Percentiles rank a stretch among this genome's conserved stretches.
Conservation (phyloP, 306 rosid species). For the Vicia villosa region DNA sequence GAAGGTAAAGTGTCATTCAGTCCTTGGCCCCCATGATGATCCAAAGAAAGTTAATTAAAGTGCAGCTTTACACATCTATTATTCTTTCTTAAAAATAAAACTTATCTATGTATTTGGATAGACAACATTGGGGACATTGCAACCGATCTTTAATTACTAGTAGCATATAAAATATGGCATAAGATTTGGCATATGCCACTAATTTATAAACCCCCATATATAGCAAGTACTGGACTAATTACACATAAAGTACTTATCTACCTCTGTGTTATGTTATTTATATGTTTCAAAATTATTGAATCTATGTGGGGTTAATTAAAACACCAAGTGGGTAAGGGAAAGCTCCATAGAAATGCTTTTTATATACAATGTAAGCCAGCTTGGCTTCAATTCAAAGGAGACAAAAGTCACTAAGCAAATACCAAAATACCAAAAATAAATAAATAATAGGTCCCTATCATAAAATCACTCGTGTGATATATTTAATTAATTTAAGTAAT, state of each 20-base stretch:
- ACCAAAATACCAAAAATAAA: conserved; percentile 33
- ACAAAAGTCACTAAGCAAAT: conserved; percentile 22
- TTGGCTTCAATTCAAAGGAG: conserved; percentile 24
- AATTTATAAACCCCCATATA: background rate
- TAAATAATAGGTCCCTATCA: conserved; percentile 31
- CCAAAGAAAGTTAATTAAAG: too few relatives aligned
- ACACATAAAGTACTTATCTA: background rate
- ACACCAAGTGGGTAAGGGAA: conserved; percentile 25
- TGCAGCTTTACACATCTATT: too few relatives aligned
- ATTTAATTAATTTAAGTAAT: conserved; percentile 30
- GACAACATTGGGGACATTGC: background rate
- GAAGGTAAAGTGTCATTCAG: background rate
- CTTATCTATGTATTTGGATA: too few relatives aligned
- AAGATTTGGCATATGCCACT: conserved; percentile 12
- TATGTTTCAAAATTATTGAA: background rate
- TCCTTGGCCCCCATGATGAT: background rate
- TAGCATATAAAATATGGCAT: background rate
- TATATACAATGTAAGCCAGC: conserved; percentile 28
- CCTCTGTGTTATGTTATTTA: conserved; percentile 4
- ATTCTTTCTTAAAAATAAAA: too few relatives aligned
- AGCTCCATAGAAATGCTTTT: conserved; percentile 20
- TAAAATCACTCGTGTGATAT: conserved; percentile 43
- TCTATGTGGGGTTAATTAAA: background rate
- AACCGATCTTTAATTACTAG: background rate
- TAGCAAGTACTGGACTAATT: background rate